Evolutionary conservation across 2,329 filamentous ascomycete genomes (phyloP), one percentile per base, ranked within the genome.

Genomic region (Neocatenulostroma microsporum): DNA sequence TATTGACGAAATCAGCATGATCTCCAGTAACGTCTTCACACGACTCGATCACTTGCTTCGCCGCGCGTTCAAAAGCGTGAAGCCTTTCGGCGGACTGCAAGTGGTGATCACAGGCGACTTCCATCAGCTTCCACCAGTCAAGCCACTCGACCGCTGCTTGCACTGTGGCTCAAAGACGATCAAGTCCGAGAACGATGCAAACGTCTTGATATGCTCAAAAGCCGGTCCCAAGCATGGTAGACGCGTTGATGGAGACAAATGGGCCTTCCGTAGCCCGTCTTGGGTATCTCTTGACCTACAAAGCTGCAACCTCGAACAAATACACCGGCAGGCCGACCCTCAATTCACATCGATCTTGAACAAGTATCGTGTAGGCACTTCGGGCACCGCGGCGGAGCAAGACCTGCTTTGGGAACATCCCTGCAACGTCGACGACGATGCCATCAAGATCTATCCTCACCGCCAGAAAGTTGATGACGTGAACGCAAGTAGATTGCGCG

Each of bases 1-100:
- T 17, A 74, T 82, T 12, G 77, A 82, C 46, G 78, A 82, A 54
- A 73, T 82, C 40, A 76, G 70, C 43, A 82, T 82, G 78, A 64
- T 80, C 0, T 73, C 76, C 33, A 74, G 69, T 36, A 51, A 66
- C 5, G 62, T 69, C 32, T 69, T 78, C 20, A 67, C 73, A 40
- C 65, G 74, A 11, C 54, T 75, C 10, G 70, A 73, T 39, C 52
- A 48, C 3, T 48, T 74, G 3, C 65, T 68, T 59, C 71, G 72
- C 40, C 53, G 44, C 17, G 58, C 57, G 2, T 15, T 18, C 17
- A 15, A 26, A 14, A 7, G 17, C 13, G 21, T 18, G 8, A 10
- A 32, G 21, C 7, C 48, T 4, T 69, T 68, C 36, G 66, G 66
- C 1, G 73, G 73, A 2, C 62, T 72, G 3, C 74, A 78, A 46